Evolutionary conservation across 2,329 filamentous ascomycete species (phyloP), one percentile per base, ranked within the genome.

Genomic region (Xylariales sp.): DNA sequence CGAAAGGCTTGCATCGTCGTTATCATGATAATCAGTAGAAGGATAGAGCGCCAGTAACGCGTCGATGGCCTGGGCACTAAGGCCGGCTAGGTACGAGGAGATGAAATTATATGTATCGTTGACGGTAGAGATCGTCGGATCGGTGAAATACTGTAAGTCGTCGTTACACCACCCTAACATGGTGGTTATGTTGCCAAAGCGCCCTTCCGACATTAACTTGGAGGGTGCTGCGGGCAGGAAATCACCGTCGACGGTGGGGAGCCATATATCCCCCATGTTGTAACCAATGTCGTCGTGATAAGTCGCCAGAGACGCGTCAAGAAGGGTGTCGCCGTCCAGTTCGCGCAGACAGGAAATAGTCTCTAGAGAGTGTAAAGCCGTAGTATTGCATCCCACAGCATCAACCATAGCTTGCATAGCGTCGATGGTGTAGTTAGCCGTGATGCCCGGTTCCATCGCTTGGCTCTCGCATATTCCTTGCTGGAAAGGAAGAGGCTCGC

Each of bases 11-110:
- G 61, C 61, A 2, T 52, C 48, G 7, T 48, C 29, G 41, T 65
- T 53, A 3, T 62, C 52, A 2, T 47, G 5, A 47, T 76, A 78
- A 1, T 75, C 69, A 5, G 53, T 39, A 2, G 59, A 45, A 0
- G 76, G 74, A 50, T 81, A 81, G 1, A 76, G 61, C 1, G 57
- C 48, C 1, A 76, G 59, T 11, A 78, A 60, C 11, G 51, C 46
- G 28, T 63, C 49, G 5, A 71, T 47, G 45, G 60, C 52, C 20
- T 52, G 33, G 36, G 43, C 41, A 20, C 51, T 59, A 24, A 73
- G 44, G 13, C 40, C 48, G 1, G 65, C 64, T 1, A 63, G 52
- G 45, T 69, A 72, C 1, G 47, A 41, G 2, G 53, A 44, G 15
- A 74, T 52, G 42, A 68, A 70, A 4, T 53, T 46, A 16, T 46